Evolutionary conservation across 352 stramenopile species (phyloP).

Genomic region (Phytophthora podocarpi): DNA sequence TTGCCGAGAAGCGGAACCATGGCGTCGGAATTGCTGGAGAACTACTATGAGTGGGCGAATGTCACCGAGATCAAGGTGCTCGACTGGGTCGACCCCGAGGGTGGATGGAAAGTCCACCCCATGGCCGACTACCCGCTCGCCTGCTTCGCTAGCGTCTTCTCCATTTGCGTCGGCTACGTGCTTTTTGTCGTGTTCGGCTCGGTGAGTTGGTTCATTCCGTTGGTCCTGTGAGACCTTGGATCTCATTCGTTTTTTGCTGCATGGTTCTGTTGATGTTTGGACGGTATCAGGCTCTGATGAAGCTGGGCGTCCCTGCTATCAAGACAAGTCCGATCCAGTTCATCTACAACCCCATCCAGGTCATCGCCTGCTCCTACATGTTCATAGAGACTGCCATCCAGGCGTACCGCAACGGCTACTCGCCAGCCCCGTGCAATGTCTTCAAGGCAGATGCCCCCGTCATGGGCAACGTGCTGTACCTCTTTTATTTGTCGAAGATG

Average conservation of each 20-base stretch:
- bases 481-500: slow-evolving; percentile 99
- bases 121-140: slow-evolving; percentile 70
- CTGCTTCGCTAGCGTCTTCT: slow-evolving; percentile 63
- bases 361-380: slow-evolving; percentile 97
- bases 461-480: slow-evolving; percentile 95
- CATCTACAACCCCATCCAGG: slow-evolving; percentile 97
- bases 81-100: slow-evolving; percentile 58
- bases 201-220: slow-evolving; percentile 26
- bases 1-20: slow-evolving; percentile 6
- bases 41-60: slow-evolving; percentile 64
- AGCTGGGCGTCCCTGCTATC: slow-evolving; percentile 66
- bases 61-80: slow-evolving; percentile 53
- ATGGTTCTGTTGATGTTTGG: slow-evolving; percentile 10
- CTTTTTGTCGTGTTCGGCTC: slow-evolving; percentile 73
- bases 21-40: slow-evolving; percentile 41
- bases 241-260: slow-evolving; percentile 3
- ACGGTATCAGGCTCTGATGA: slow-evolving; percentile 64
- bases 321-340: slow-evolving; percentile 93
- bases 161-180: slow-evolving; percentile 65
- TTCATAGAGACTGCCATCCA: slow-evolving; percentile 93
- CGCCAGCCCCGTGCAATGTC: slow-evolving; percentile 91
- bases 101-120: slow-evolving; percentile 63
- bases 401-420: slow-evolving; percentile 94
- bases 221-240: not conserved
- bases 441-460: slow-evolving; percentile 91